Evolutionary conservation across 306 rosid species (phyloP).

Genomic region (Castanea sativa): DNA sequence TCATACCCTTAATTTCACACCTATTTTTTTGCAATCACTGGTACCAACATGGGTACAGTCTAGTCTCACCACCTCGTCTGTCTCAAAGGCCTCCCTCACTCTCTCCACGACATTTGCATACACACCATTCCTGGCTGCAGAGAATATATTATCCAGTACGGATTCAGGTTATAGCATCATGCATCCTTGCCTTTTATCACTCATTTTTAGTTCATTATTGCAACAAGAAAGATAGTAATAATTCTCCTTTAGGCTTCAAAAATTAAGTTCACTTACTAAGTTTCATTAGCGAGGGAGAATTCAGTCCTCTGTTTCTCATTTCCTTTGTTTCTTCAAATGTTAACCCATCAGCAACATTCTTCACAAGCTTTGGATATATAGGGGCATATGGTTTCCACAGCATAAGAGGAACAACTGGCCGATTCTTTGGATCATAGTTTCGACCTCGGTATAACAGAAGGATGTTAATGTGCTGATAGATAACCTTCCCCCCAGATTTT

Average conservation of each 20-base stretch:
- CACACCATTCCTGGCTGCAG: conserved; percentile 87
- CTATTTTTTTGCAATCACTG: conserved; percentile 84
- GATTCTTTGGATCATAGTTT: conserved; percentile 65
- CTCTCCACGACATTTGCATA: conserved; percentile 74
- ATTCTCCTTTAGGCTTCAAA: neutral
- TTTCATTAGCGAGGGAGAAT: conserved; percentile 61
- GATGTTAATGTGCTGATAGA: conserved; percentile 65
- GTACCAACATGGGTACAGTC: conserved; percentile 78
- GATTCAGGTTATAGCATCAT: neutral
- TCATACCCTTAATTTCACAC: conserved; percentile 75
- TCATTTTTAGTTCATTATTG: neutral
- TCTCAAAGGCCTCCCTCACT: conserved; percentile 72
- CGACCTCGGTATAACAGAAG: conserved; percentile 73
- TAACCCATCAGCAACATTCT: conserved; percentile 63
- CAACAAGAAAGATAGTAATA: neutral
- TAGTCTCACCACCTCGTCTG: conserved; percentile 75
- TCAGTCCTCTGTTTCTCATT: conserved; percentile 70
- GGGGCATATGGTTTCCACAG: conserved; percentile 96
- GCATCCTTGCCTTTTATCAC: neutral
- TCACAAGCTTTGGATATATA: conserved; percentile 87
- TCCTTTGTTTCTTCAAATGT: conserved; percentile 69
- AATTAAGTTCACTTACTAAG: conserved; percentile 60
- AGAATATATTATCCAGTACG: conserved; percentile 16
- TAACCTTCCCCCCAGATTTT: conserved; percentile 73
- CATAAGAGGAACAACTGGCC: conserved; percentile 77